These are phyloP conservation scores for Amanita thiersii DNA, from an alignment of 768 basidiomycete genomes.

Conservation along the genomic window DNA sequence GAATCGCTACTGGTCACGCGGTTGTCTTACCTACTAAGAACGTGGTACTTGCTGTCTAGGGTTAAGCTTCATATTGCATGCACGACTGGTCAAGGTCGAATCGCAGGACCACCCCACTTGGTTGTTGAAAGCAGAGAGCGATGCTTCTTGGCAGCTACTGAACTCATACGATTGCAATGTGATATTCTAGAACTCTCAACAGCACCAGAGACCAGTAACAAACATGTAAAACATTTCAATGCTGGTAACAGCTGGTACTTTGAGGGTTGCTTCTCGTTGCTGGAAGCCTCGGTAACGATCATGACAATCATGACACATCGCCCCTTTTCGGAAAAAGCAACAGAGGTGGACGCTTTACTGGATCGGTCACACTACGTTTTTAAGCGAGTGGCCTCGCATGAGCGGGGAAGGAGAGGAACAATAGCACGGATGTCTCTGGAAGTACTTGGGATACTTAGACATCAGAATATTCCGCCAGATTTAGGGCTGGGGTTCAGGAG, in stretches of 20 bases:
- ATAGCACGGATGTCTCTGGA: constrained; percentile 31
- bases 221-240: constrained; percentile 14
- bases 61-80: constrained; percentile 38
- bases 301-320: constrained; percentile 31
- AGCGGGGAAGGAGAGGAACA: constrained; percentile 26
- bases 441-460: constrained; percentile 18
- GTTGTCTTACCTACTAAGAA: constrained; percentile 35
- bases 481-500: background rate
- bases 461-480: constrained; percentile 1
- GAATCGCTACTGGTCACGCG: constrained; percentile 26
- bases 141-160: constrained; percentile 30
- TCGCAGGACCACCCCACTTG: constrained; percentile 16
- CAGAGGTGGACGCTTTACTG: constrained; percentile 28
- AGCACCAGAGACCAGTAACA: constrained; percentile 14
- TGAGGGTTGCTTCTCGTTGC: constrained; percentile 34
- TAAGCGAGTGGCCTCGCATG: constrained; percentile 23
- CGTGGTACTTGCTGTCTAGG: constrained; percentile 37
- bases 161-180: constrained; percentile 36
- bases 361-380: constrained; percentile 30
- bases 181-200: constrained; percentile 23
- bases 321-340: constrained; percentile 27
- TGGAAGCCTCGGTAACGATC: constrained; percentile 40
- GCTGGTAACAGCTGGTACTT: constrained; percentile 32
- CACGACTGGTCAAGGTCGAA: constrained; percentile 25
- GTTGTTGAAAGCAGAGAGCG: constrained; percentile 25